Evolutionary conservation across 805 yeast genomes (phyloP).

Genomic region (Ogataea neopini): DNA sequence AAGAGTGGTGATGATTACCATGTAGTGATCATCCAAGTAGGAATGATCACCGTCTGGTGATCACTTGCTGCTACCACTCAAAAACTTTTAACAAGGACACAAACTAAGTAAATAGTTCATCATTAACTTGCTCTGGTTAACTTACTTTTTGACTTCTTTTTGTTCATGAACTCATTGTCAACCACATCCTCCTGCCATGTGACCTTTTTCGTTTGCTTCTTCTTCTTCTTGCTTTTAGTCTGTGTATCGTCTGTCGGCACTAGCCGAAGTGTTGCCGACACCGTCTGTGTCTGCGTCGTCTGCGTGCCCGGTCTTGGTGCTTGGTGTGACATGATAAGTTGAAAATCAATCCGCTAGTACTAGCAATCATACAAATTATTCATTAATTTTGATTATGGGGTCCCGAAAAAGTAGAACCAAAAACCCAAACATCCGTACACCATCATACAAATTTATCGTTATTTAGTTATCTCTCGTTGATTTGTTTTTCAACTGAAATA

Average conservation of each 20-base stretch:
- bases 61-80: neutral
- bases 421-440: too few species aligned
- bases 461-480: too few species aligned
- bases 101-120: too few species aligned
- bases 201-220: slow-evolving; percentile 50
- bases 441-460: too few species aligned
- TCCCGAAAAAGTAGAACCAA: too few species aligned
- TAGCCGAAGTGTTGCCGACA: slow-evolving; percentile 23
- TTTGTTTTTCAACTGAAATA: too few species aligned
- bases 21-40: too few species aligned
- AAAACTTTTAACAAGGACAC: neutral
- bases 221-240: slow-evolving; percentile 11
- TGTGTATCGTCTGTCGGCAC: slow-evolving; percentile 19
- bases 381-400: too few species aligned
- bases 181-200: slow-evolving; percentile 84
- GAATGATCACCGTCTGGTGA: too few species aligned
- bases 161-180: slow-evolving; percentile 87
- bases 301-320: neutral
- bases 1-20: neutral
- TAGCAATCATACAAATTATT: too few species aligned
- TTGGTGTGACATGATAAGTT: neutral
- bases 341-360: neutral
- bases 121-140: slow-evolving; percentile 4
- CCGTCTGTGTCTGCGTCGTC: slow-evolving; percentile 14
- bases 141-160: slow-evolving; percentile 78